phyloP scores from a whole-genome alignment of 306 rosid species.

The Inga oerstediana region DNA sequence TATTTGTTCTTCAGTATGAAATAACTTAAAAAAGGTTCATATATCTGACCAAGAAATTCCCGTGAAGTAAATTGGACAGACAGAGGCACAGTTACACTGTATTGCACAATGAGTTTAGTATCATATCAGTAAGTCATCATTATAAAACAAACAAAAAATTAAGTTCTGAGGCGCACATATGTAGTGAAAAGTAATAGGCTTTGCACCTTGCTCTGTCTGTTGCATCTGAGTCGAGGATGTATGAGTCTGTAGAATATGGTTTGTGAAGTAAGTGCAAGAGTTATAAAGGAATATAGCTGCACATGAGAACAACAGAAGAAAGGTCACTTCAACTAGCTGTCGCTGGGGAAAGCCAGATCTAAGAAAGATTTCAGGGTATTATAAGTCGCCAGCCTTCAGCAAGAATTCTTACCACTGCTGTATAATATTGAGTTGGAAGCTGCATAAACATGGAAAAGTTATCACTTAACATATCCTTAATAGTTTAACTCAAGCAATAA shows the following conservation, averaged over 20 bases:
- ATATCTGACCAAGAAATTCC: conserved; percentile 4
- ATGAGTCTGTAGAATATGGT: conserved; percentile 58
- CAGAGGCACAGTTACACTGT: conserved; percentile 3
- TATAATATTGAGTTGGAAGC: conserved; percentile 87
- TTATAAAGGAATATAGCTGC: conserved; percentile 76
- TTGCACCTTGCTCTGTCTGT: conserved; percentile 55
- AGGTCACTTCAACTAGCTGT: conserved; percentile 23
- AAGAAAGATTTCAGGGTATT: conserved; percentile 13
- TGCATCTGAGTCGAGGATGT: conserved; percentile 49
- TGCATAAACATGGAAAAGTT: conserved; percentile 54
- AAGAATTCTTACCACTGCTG: conserved; percentile 70
- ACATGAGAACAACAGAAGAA: conserved; percentile 34
- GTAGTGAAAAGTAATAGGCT: conserved; percentile 16
- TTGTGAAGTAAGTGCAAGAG: conserved; percentile 58
- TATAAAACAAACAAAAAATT: not conserved
- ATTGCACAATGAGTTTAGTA: conserved; percentile 6
- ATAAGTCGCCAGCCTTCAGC: conserved; percentile 25
- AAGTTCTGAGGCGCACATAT: not conserved
- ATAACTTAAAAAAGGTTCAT: conserved; percentile 9
- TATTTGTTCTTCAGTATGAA: not conserved
- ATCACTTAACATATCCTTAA: conserved; percentile 25
- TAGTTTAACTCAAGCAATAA: conserved; percentile 9
- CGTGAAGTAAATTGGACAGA: conserved; percentile 10
- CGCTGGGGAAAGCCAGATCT: conserved; percentile 24
- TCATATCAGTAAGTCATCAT: not conserved